Evolutionary conservation across 176 grass and related monocot species (phyloP), one percentile per base, ranked within the genome.

Genomic region (Alloteropsis semialata): DNA sequence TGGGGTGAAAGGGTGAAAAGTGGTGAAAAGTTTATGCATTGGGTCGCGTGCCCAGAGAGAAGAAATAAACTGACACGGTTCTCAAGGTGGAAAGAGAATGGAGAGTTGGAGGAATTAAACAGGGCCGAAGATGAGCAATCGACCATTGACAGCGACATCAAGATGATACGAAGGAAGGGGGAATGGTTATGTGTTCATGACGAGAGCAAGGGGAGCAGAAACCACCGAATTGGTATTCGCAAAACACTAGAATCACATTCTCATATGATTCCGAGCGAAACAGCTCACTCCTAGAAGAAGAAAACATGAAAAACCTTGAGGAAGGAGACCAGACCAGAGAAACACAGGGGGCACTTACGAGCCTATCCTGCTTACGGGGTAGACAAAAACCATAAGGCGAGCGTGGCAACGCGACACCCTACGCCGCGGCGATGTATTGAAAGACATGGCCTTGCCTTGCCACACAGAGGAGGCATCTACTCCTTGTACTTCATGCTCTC

Each of bases 401-500:
- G 49, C 21, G 18, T 1, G 5, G 18, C 5, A 1, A 3, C 44
- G 16, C 16, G 13, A 18, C 51, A 55, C 21, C 4, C 51, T n/a
- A 55, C 1, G 19, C 21, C 6, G 21, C 51, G 8, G 51, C 8
- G 21, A 57, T n/a, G n/a, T n/a, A n/a, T n/a, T n/a, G 51, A 57
- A 56, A 56, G n/a, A 55, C 7, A 55, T n/a, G 38, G 27, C 27
- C 43, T 32, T 32, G 69, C 27, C 3, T 24, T 25, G 22, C 3
- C 25, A 17, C 25, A 72, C 3, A n/a, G n/a, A 18, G 15, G 25
- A 32, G 16, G 27, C 25, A 72, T 77, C 54, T 88, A 97, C 45
- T 95, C 88, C 87, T 93, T 90, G 91, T 89, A 98, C 89, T 98
- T 98, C 96, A 98, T 98, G 76, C 84, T 43, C 42, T 91, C 69